These are phyloP conservation scores for Wickerhamomyces ciferrii DNA, from an alignment of 805 yeast genomes.

Conservation along the genomic window DNA sequence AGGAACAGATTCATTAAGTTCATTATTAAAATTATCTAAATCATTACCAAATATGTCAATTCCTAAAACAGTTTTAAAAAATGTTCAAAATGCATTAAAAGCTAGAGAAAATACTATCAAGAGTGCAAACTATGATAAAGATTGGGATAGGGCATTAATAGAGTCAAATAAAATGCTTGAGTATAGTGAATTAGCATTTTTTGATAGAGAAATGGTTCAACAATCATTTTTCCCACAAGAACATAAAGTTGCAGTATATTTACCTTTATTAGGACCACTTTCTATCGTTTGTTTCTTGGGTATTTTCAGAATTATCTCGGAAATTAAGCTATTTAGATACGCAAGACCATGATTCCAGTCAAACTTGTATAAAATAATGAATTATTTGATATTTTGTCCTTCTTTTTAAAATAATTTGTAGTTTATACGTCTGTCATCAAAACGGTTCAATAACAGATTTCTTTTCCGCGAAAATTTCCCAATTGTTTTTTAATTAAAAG, in stretches of 20 bases:
- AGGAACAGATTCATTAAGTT: conserved; percentile 64
- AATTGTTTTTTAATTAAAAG: no score
- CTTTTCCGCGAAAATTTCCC: no score
- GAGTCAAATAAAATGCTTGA: conserved; percentile 42
- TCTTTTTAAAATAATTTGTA: no score
- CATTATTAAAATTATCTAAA: conserved; percentile 63
- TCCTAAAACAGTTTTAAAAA: conserved; percentile 61
- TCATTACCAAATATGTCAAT: conserved; percentile 77
- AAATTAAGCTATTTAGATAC: conserved; percentile 18
- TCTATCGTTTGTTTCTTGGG: conserved; percentile 57
- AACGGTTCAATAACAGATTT: no score
- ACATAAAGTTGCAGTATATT: conserved; percentile 89
- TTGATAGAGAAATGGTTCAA: conserved; percentile 92
- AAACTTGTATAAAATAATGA: not conserved
- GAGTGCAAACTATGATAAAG: conserved; percentile 11
- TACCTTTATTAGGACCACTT: conserved; percentile 87
- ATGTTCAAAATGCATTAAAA: conserved; percentile 49
- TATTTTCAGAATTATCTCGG: conserved; percentile 38
- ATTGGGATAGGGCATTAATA: conserved; percentile 47
- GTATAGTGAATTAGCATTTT: conserved; percentile 64
- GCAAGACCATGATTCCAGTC: not conserved
- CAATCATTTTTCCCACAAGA: conserved; percentile 94
- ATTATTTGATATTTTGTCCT: no score
- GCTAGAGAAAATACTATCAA: conserved; percentile 27
- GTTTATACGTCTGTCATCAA: not conserved